phyloP scores from a whole-genome alignment of 83 land plant genomes.

The Thuja plicata region DNA sequence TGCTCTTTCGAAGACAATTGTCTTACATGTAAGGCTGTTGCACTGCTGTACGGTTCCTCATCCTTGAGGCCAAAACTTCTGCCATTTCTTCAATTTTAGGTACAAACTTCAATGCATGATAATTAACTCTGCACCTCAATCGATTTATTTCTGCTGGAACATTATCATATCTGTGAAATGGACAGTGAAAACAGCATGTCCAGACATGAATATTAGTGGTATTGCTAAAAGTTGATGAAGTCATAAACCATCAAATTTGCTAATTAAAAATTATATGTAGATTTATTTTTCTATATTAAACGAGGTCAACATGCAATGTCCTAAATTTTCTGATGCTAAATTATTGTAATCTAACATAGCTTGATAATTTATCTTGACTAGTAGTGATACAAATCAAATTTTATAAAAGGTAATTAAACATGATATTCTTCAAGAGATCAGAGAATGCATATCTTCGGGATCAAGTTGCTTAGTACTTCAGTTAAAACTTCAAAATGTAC shows the following conservation, averaged over 20 bases:
- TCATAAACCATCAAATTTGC: not conserved
- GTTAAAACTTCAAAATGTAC: not conserved
- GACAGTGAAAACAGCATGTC: not conserved
- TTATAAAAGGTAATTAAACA: not conserved
- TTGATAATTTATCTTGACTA: not conserved
- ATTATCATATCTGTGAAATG: slow-evolving; percentile 86
- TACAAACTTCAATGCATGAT: slow-evolving; percentile 89
- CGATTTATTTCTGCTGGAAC: slow-evolving; percentile 90
- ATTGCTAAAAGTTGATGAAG: not conserved
- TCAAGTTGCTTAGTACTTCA: not conserved
- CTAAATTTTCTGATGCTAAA: not conserved
- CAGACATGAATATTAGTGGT: not conserved
- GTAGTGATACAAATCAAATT: not conserved
- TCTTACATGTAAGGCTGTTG: slow-evolving; percentile 86
- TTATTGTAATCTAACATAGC: not conserved
- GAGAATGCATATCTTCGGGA: not conserved
- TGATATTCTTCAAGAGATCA: not conserved
- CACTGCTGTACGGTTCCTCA: slow-evolving; percentile 86
- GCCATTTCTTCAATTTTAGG: slow-evolving; percentile 92
- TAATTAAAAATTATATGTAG: not conserved
- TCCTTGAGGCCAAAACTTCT: slow-evolving; percentile 66
- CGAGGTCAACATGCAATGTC: not conserved
- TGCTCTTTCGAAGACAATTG: not conserved
- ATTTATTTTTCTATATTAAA: not conserved
- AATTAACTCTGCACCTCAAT: slow-evolving; percentile 85